Conservation (phyloP, 2,329 filamentous ascomycete species). For the Monilinia vaccinii-corymbosi region DNA sequence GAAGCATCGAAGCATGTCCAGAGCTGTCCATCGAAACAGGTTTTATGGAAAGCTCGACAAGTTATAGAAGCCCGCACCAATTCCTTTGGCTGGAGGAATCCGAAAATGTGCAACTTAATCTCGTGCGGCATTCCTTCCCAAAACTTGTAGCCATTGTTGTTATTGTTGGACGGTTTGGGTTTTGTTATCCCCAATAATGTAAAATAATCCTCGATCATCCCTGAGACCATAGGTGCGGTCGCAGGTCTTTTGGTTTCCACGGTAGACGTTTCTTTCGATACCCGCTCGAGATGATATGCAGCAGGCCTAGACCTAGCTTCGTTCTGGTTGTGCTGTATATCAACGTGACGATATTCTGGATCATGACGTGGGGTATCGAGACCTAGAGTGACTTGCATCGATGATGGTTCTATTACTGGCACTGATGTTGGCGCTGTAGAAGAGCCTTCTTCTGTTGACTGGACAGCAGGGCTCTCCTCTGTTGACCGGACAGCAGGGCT, state of each 20-base stretch:
- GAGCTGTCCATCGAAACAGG: conserved; percentile 90
- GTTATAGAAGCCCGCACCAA: conserved; percentile 70
- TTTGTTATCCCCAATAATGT: conserved; percentile 16
- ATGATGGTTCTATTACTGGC: background rate
- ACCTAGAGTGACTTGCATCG: conserved; percentile 23
- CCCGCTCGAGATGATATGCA: conserved; percentile 17
- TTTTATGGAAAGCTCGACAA: conserved; percentile 66
- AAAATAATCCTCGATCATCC: conserved; percentile 29
- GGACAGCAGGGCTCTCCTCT: conserved; percentile 18
- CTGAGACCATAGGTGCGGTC: conserved; percentile 19
- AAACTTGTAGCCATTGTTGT: conserved; percentile 47
- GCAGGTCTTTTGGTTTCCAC: conserved; percentile 14
- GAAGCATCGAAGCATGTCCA: conserved; percentile 81
- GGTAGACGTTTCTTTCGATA: conserved; percentile 18
- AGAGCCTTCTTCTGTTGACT: conserved; percentile 20
- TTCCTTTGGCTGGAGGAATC: conserved; percentile 69
- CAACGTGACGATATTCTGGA: conserved; percentile 16
- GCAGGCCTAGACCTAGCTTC: conserved; percentile 12
- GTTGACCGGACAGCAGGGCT: conserved; percentile 18
- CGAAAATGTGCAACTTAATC: conserved; percentile 68
- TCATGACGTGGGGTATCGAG: conserved; percentile 22
- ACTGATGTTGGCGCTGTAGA: conserved; percentile 19
- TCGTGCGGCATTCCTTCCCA: conserved; percentile 79
- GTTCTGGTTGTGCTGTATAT: conserved; percentile 18
- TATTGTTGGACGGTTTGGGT: conserved; percentile 25